Evolutionary conservation across 257 asterid species (phyloP), one percentile per base, ranked within the genome.

Genomic region (Striga asiatica): DNA sequence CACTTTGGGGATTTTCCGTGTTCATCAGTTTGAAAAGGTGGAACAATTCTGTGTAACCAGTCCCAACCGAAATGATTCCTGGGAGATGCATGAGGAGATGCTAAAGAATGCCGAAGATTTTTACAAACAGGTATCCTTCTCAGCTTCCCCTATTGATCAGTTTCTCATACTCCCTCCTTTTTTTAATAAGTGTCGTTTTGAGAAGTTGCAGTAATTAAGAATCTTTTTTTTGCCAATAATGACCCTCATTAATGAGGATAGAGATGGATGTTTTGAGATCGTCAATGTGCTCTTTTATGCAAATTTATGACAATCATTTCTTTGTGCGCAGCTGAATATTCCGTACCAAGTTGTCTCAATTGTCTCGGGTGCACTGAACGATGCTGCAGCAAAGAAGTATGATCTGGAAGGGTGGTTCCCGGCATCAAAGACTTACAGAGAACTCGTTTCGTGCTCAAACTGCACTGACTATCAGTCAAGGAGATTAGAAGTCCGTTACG

Each of bases 21-120:
- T 80, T 52, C 97, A 87, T 69, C 95, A 91, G 66, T 87, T 91
- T 73, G 98, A 87, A 70, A 91, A 91, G 76, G 80, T 87, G 35
- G 98, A 87, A 62, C 98, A 91, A 55, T 91, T 84, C 70, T 87
- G 98, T 52, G 60, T 91, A 14, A 84, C 95, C 24, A 77, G 83
- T 64, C 97, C 97, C 42, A 81, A 79, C 45, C 88, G 75, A 50
- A 73, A 66, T 65, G 89, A 89, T 54, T 89, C 97, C 3, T 89
- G 94, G 95, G 94, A 83, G 20, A 85, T 89, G 95, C 95, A 82
- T n/a, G 97, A 89, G 52, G 95, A 89, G 69, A 85, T 89, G 95
- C 65, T 89, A 8, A 88, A 74, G 9, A 89, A 89, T 46, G 80
- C 96, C 2, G 95, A 89, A 74, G 98, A 86, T 14, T 89, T 89